A percentile compares a stretch with the other conserved stretches of the same genome.
Evolutionary conservation across 768 basidiomycete genomes (phyloP).

Genomic region (Podaxis carcinomalis): DNA sequence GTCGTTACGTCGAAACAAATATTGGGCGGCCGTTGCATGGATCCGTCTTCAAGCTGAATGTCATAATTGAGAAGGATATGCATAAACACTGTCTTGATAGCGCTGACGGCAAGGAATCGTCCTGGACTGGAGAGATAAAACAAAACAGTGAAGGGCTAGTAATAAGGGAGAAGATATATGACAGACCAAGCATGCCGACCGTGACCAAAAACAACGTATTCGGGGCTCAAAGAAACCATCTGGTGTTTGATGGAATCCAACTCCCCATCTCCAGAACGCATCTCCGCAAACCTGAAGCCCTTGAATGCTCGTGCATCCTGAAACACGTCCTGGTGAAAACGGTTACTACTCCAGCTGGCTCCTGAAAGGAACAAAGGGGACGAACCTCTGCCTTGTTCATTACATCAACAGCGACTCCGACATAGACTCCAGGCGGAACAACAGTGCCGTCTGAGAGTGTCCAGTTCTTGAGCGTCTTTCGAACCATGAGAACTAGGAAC

Average conservation of each 20-base stretch:
- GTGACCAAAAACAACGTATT: constrained; percentile 34
- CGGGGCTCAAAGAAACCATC: constrained; percentile 24
- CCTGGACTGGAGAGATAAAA: constrained; percentile 25
- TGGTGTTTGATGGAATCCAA: constrained; percentile 24
- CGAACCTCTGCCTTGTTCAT: constrained; percentile 21
- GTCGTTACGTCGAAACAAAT: not conserved
- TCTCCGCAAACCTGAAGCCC: constrained; percentile 29
- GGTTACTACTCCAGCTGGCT: not conserved
- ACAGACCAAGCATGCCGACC: constrained; percentile 28
- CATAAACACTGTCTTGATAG: constrained; percentile 37
- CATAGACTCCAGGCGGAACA: constrained; percentile 29
- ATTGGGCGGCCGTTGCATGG: constrained; percentile 3
- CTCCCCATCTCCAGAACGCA: constrained; percentile 15
- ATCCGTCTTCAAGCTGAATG: constrained; percentile 18
- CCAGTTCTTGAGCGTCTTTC: constrained; percentile 32
- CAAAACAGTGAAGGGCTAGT: not conserved
- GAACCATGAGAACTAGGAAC: constrained; percentile 24
- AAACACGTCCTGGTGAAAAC: constrained; percentile 18
- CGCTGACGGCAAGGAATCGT: constrained; percentile 40
- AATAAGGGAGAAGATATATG: not conserved
- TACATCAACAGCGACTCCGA: constrained; percentile 20
- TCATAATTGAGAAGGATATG: constrained; percentile 34
- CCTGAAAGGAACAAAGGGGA: constrained; percentile 2
- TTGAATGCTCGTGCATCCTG: constrained; percentile 28
- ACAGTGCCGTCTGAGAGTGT: constrained; percentile 39